These are phyloP conservation scores for Penicillium freii DNA, from an alignment of 2,329 filamentous ascomycete species.

Conservation along the genomic window DNA sequence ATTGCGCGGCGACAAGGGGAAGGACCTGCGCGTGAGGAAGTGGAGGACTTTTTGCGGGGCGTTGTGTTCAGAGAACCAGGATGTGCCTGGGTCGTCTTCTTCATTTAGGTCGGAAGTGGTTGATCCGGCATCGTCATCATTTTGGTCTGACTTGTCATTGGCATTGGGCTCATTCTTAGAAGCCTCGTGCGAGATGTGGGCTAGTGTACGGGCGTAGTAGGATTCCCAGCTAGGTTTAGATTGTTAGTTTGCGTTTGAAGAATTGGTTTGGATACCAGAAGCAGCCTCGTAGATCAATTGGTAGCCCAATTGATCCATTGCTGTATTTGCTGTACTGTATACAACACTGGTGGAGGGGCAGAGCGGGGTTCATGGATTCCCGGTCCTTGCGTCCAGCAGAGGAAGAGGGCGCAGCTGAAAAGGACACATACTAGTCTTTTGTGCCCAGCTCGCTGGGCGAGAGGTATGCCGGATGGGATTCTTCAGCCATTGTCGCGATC, in stretches of 20 bases:
- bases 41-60: slow-evolving; percentile 77
- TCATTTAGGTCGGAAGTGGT: slow-evolving; percentile 62
- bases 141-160: slow-evolving; percentile 52
- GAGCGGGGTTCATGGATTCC: slow-evolving; percentile 3
- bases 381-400: not conserved
- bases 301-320: not conserved
- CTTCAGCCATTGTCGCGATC: slow-evolving; percentile 23
- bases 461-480: slow-evolving; percentile 60
- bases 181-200: slow-evolving; percentile 33
- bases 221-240: slow-evolving; percentile 60
- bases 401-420: not conserved
- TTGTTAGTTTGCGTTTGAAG: slow-evolving; percentile 10
- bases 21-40: slow-evolving; percentile 58
- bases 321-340: not conserved
- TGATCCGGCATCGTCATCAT: not conserved
- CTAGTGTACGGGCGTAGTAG: slow-evolving; percentile 46
- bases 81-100: slow-evolving; percentile 72
- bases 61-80: slow-evolving; percentile 94
- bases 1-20: slow-evolving; percentile 44
- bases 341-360: slow-evolving; percentile 1
- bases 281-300: not conserved
- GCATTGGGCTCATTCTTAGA: not conserved
- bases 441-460: slow-evolving; percentile 80
- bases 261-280: not conserved
- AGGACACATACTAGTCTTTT: slow-evolving; percentile 73